phyloP scores from a whole-genome alignment of 768 basidiomycete genomes.

The Phaffia australis region DNA sequence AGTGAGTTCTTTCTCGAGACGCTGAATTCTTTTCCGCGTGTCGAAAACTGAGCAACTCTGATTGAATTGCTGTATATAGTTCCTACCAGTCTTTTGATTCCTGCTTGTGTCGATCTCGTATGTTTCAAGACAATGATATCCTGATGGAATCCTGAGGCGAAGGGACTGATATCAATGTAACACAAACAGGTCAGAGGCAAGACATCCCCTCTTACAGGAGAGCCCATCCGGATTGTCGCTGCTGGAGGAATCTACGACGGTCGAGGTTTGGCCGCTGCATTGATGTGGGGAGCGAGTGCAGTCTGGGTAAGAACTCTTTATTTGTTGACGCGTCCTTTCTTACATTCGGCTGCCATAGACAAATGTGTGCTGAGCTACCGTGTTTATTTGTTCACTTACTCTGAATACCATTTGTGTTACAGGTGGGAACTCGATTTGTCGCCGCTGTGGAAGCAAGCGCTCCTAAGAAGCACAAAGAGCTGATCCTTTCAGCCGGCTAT shows the following conservation, averaged over 20 bases:
- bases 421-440: slow-evolving; percentile 70
- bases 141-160: too few species aligned
- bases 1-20: slow-evolving; percentile 27
- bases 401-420: too few species aligned
- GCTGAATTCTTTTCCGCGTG: background rate
- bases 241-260: slow-evolving; percentile 89
- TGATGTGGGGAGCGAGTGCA: slow-evolving; percentile 78
- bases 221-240: slow-evolving; percentile 70
- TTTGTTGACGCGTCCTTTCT: background rate
- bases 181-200: slow-evolving; percentile 49
- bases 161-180: background rate
- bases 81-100: slow-evolving; percentile 74
- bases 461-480: slow-evolving; percentile 71
- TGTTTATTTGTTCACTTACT: background rate
- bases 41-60: too few species aligned
- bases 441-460: slow-evolving; percentile 59
- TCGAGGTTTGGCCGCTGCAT: slow-evolving; percentile 65
- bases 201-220: slow-evolving; percentile 66
- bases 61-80: slow-evolving; percentile 29
- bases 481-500: slow-evolving; percentile 37
- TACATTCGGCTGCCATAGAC: background rate
- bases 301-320: slow-evolving; percentile 46
- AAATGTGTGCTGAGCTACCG: too few species aligned
- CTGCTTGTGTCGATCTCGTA: slow-evolving; percentile 70
- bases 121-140: too few species aligned